Percentiles rank a stretch among this genome's conserved stretches.
Evolutionary conservation across 2,329 filamentous ascomycete species (phyloP).

Genomic region (Aureobasidium sp.): DNA sequence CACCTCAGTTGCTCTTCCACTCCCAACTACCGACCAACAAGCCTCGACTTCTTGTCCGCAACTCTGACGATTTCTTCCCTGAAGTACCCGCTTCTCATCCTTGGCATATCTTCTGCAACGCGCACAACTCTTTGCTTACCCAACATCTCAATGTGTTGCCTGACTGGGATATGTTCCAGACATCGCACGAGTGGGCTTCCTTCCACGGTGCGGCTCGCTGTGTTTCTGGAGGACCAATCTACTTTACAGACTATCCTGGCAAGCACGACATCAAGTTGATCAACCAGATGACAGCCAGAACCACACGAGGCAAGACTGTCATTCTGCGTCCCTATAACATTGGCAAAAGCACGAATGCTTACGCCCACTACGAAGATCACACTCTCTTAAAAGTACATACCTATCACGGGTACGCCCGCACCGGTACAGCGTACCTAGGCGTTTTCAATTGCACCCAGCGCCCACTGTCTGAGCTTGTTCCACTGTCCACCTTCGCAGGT

Average conservation of each 20-base stretch:
- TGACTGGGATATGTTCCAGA: slow-evolving; percentile 73
- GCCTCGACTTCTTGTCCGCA: slow-evolving; percentile 66
- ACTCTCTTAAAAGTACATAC: slow-evolving; percentile 67
- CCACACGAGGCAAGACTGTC: slow-evolving; percentile 65
- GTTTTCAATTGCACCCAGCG: slow-evolving; percentile 70
- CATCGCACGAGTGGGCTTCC: slow-evolving; percentile 57
- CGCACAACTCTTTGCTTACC: slow-evolving; percentile 75
- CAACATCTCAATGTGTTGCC: slow-evolving; percentile 80
- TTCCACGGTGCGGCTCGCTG: slow-evolving; percentile 89
- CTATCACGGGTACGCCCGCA: slow-evolving; percentile 60
- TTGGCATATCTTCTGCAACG: slow-evolving; percentile 94
- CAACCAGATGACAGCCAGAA: slow-evolving; percentile 68
- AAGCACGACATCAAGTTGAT: slow-evolving; percentile 70
- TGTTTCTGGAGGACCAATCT: slow-evolving; percentile 83
- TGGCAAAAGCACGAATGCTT: slow-evolving; percentile 64
- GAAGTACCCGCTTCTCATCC: slow-evolving; percentile 70
- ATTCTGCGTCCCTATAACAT: slow-evolving; percentile 70
- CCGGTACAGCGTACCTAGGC: slow-evolving; percentile 68
- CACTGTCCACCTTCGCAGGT: slow-evolving; percentile 65
- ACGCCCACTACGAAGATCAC: slow-evolving; percentile 65
- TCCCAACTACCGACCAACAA: slow-evolving; percentile 70
- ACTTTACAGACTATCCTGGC: slow-evolving; percentile 85
- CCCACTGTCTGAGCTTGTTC: slow-evolving; percentile 58
- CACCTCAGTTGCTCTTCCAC: slow-evolving; percentile 77
- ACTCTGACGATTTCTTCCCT: slow-evolving; percentile 89